phyloP scores from a whole-genome alignment of 768 basidiomycete species.

The Lyophyllum shimeji region DNA sequence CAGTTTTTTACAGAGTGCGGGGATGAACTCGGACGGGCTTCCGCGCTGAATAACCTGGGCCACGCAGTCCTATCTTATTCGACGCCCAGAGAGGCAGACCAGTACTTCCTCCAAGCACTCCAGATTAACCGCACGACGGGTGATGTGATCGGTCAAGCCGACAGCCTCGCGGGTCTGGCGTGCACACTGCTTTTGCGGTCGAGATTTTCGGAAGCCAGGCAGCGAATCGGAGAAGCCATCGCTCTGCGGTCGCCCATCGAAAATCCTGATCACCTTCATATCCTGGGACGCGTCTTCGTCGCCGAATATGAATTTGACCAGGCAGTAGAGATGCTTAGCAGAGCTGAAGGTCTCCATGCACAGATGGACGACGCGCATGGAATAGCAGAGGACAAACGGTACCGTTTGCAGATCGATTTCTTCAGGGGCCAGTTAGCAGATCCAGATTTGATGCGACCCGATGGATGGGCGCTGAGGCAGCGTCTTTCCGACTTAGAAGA shows the following conservation, averaged over 20 bases:
- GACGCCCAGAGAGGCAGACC: constrained; percentile 19
- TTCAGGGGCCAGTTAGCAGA: constrained; percentile 4
- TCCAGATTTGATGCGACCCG: background rate
- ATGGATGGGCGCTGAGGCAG: background rate
- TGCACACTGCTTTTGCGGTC: constrained; percentile 24
- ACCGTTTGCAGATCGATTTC: constrained; percentile 15
- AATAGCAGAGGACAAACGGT: constrained; percentile 17
- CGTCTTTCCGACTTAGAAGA: background rate
- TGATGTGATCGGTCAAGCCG: constrained; percentile 21
- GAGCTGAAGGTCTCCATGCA: constrained; percentile 16
- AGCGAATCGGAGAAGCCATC: constrained; percentile 21
- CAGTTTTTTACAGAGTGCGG: constrained; percentile 15
- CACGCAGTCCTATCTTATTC: constrained; percentile 18
- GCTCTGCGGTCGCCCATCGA: constrained; percentile 18
- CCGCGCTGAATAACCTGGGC: constrained; percentile 24
- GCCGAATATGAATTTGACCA: constrained; percentile 18
- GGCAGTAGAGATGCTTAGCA: constrained; percentile 13
- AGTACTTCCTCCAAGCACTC: constrained; percentile 19
- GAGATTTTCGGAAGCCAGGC: constrained; percentile 21
- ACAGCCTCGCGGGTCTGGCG: constrained; percentile 23
- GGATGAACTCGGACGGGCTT: constrained; percentile 21
- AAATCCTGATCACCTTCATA: constrained; percentile 25
- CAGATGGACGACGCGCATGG: constrained; percentile 18
- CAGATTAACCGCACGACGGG: constrained; percentile 14
- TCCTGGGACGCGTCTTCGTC: constrained; percentile 21